Evolutionary conservation across 768 basidiomycete species (phyloP).

Genomic region (Strobilomyces echinocephalus): DNA sequence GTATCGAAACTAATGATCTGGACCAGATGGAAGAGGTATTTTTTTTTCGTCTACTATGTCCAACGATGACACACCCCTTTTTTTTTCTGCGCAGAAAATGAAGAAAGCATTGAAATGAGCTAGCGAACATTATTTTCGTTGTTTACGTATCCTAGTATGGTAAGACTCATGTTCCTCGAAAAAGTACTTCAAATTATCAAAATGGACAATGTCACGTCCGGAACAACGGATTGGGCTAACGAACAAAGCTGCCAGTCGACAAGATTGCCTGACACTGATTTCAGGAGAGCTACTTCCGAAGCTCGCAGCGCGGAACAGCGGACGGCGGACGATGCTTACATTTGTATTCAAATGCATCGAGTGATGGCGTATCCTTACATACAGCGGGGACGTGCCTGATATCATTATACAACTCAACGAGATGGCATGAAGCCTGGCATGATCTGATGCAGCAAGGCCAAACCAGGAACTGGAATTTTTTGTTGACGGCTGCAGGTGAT

Average conservation of each 20-base stretch:
- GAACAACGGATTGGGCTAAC: too few relatives aligned
- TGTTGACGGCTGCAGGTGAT: conserved; percentile 21
- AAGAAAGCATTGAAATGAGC: conserved; percentile 68
- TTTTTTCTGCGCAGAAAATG: conserved; percentile 55
- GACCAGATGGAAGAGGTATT: conserved; percentile 92
- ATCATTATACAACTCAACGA: neutral
- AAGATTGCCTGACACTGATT: neutral
- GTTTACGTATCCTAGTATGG: neutral
- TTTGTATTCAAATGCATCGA: neutral
- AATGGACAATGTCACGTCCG: too few relatives aligned
- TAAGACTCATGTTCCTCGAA: neutral
- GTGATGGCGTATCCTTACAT: neutral
- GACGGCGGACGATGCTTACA: neutral
- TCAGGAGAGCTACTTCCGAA: neutral
- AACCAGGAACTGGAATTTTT: conserved; percentile 28
- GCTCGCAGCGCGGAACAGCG: neutral
- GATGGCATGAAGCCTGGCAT: conserved; percentile 20
- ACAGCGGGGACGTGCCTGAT: neutral
- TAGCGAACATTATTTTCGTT: neutral
- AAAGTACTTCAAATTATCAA: neutral
- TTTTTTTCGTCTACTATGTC: conserved; percentile 8
- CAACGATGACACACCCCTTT: neutral
- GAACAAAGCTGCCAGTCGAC: too few relatives aligned
- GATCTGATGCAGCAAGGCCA: conserved; percentile 21
- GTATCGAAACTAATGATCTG: conserved; percentile 84